phyloP scores from a whole-genome alignment of 805 yeast species.

The Myxozyma sirexii region DNA sequence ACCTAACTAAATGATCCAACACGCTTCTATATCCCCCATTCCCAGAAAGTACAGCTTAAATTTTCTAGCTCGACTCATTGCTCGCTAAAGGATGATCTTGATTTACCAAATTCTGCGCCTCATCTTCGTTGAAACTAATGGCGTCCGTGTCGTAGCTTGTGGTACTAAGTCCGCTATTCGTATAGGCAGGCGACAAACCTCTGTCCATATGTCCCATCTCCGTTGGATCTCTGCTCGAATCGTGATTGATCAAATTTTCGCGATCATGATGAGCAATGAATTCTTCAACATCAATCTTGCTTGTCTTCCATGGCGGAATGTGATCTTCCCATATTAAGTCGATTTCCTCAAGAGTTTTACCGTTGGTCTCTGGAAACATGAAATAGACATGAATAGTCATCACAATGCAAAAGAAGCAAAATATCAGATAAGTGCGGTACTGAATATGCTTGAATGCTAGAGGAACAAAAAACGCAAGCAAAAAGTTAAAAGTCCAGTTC shows the following conservation, averaged over 20 bases:
- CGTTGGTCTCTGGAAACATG: constrained; percentile 74
- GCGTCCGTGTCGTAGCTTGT: constrained; percentile 12
- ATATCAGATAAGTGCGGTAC: constrained; percentile 62
- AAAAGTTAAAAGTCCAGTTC: constrained; percentile 67
- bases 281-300: constrained; percentile 58
- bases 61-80: no score
- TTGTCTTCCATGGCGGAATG: constrained; percentile 40
- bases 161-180: constrained; percentile 1
- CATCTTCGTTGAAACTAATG: constrained; percentile 4
- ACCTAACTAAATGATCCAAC: neutral
- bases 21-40: no score
- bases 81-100: neutral
- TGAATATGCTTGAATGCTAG: constrained; percentile 54
- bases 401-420: constrained; percentile 55
- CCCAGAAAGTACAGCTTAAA: no score
- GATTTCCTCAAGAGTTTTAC: constrained; percentile 70
- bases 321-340: constrained; percentile 43
- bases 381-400: constrained; percentile 51
- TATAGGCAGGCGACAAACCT: neutral
- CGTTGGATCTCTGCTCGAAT: neutral
- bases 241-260: neutral
- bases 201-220: neutral
- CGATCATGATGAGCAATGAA: constrained; percentile 38
- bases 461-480: constrained; percentile 51
- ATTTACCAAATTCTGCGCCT: neutral